Evolutionary conservation across 2,329 filamentous ascomycete species (phyloP).

Genomic region (Colletotrichum sp.): DNA sequence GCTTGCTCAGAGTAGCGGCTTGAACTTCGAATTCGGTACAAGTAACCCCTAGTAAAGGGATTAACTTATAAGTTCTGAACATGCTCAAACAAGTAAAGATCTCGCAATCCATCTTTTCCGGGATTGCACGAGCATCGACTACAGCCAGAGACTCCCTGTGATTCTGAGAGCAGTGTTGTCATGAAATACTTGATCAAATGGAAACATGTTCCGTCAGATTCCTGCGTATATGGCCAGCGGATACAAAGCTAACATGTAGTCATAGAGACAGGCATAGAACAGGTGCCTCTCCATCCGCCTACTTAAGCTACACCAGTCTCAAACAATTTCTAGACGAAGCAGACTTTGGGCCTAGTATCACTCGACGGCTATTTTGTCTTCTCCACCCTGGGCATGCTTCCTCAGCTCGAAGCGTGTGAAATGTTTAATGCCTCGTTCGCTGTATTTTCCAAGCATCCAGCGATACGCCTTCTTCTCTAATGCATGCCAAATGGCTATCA

Average conservation of each 20-base stretch:
- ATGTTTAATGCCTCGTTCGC: neutral
- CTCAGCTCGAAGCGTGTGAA: neutral
- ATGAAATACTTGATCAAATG: neutral
- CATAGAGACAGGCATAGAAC: neutral
- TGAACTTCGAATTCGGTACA: neutral
- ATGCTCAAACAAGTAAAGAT: neutral
- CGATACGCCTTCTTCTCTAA: neutral
- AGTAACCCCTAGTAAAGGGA: too few species aligned
- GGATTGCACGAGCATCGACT: neutral
- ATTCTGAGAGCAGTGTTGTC: neutral
- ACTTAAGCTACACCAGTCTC: neutral
- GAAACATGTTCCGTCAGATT: neutral
- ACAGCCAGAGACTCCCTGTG: neutral
- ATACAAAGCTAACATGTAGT: neutral
- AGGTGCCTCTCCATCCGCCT: neutral
- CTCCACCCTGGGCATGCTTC: neutral
- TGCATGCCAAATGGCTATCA: neutral
- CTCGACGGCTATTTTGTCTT: neutral
- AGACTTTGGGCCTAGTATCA: neutral
- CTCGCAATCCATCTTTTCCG: neutral
- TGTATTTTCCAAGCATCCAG: neutral
- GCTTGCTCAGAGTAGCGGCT: neutral
- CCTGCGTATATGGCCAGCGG: neutral
- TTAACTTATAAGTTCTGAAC: neutral
- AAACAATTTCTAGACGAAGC: neutral